A percentile compares a stretch with the other conserved stretches of the same genome.
Evolutionary conservation across 768 basidiomycete genomes (phyloP).

Genomic region (Russula griseocarnosa): DNA sequence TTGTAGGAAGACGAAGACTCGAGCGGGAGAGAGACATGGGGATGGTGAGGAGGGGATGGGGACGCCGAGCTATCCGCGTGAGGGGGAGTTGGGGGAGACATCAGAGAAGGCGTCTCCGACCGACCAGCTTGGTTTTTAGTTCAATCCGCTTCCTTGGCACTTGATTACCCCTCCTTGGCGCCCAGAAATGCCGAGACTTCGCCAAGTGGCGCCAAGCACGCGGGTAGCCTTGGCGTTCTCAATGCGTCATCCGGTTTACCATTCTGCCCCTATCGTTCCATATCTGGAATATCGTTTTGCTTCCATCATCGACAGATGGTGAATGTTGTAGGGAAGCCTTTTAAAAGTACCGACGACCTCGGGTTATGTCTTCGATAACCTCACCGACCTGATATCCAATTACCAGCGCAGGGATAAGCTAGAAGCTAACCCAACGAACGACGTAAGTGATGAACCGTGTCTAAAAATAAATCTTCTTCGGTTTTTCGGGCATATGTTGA

Average conservation of each 20-base stretch:
- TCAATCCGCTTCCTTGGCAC: constrained; percentile 14
- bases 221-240: constrained; percentile 1
- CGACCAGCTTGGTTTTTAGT: constrained; percentile 2
- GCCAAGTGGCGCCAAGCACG: constrained; percentile 16
- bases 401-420: no score
- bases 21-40: background rate
- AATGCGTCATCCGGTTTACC: background rate
- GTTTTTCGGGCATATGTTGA: background rate
- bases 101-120: background rate
- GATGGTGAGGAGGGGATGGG: constrained; percentile 3
- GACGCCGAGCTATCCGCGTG: constrained; percentile 17
- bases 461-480: background rate
- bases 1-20: constrained; percentile 26
- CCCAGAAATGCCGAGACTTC: constrained; percentile 17
- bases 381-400: no score
- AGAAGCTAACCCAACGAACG: no score
- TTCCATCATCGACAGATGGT: background rate
- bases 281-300: background rate
- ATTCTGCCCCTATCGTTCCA: background rate
- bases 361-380: no score
- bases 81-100: constrained; percentile 26
- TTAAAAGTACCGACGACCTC: no score
- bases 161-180: constrained; percentile 10
- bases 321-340: no score
- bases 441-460: no score